Conservation (phyloP, 352 stramenopile genomes). For the Phytopythium vexans region DNA sequence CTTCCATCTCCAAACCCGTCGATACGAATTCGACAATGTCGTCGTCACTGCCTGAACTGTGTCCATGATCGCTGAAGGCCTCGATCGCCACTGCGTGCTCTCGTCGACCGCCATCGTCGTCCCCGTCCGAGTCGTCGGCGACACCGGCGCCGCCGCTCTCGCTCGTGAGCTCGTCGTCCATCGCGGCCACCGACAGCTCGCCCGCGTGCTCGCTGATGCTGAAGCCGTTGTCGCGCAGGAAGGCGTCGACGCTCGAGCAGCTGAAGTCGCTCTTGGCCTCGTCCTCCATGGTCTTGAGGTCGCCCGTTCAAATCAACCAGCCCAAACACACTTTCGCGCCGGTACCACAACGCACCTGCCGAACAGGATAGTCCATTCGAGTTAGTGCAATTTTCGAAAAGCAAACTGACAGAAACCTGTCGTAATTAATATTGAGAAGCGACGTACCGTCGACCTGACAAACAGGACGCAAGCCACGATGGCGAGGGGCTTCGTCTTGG, state of each 20-base stretch:
- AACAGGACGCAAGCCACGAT: slow-evolving; percentile 4
- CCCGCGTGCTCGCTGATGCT: slow-evolving; percentile 32
- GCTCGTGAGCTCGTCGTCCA: slow-evolving; percentile 40
- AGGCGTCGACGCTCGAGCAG: slow-evolving; percentile 75
- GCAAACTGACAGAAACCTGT: not conserved
- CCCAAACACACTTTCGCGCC: not conserved
- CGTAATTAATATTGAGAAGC: not conserved
- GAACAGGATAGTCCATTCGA: too few relatives aligned
- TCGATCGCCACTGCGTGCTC: not conserved
- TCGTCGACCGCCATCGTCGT: too few relatives aligned
- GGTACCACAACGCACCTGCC: too few relatives aligned
- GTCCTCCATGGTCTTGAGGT: slow-evolving; percentile 18
- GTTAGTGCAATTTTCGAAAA: too few relatives aligned
- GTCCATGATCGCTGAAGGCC: too few relatives aligned
- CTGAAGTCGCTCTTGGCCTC: slow-evolving; percentile 40
- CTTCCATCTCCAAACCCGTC: slow-evolving; percentile 16
- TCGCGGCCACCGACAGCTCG: slow-evolving; percentile 16
- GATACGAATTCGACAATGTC: too few relatives aligned
- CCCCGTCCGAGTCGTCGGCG: not conserved
- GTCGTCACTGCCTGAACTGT: too few relatives aligned
- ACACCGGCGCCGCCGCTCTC: slow-evolving; percentile 19
- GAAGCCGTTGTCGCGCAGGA: slow-evolving; percentile 78
- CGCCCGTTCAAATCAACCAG: not conserved
- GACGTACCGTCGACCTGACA: not conserved
- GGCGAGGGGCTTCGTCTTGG: not conserved